Base-by-base conservation (phyloP, 768 basidiomycete species). In the Lactifluus echinatus region DNA sequence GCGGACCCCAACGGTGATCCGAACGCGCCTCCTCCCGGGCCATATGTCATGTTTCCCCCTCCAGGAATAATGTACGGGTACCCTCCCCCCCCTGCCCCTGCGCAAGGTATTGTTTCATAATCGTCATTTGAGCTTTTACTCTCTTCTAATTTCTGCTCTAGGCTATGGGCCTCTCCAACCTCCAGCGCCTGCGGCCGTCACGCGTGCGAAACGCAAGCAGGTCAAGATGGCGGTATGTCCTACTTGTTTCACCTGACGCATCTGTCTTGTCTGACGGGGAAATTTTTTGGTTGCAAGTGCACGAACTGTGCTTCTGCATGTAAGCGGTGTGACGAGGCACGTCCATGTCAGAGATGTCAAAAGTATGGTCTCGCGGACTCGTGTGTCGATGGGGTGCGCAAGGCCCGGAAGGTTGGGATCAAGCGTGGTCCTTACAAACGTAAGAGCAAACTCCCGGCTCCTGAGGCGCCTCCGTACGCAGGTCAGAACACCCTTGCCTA, bases 341-440 rank as follows among this genome's bases (percentile, higher is more conserved):
- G 83, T 43, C 83, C 83, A 2, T 85, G 83, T 67, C 77, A 79
- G 53, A 76, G 83, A 28, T 85, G 83, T 62, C 65, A 77, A 58
- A 84, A 83, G 67, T 84, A 84, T 63, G 82, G 81, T 3, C 73
- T 83, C 33, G 74, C 76, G 12, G 73, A 77, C 26, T 69, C 74
- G n/a, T 85, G 83, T 61, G 62, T 76, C 2, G 83, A 85, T 62
- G 82, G 83, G 1, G 71, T 76, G 17, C 72, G 84, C 59, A 85
- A 85, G 66, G 83, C 84, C 67, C 75, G 84, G 55, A 82, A 83
- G 64, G 80, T 79, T 48, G 79, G 79, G 26, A 72, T 80, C 58
- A 81, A 81, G 65, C 76, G 79, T 19, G 79, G 79, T 2, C 80
- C 79, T 2, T 81, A 81, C 66, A 81, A 80, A 60, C 76, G 79